Base-by-base conservation (phyloP, 352 stramenopile genomes). In the Pythium aristosporum region DNA sequence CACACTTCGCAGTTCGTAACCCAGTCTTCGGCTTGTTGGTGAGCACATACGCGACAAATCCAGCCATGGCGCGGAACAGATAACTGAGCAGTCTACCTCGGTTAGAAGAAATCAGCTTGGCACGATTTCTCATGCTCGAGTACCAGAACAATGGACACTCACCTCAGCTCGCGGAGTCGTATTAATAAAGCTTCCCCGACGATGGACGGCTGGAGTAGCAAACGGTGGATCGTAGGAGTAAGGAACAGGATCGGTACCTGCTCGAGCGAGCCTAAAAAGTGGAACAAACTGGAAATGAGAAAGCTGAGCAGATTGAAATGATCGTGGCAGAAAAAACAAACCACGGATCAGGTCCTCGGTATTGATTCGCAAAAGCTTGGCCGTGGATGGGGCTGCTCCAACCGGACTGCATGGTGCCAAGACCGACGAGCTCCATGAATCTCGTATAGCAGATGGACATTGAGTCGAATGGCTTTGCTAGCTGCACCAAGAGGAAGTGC, bases 1-100 rank as follows among this genome's bases (percentile, higher is more conserved):
- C 81, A 90, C 16, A 90, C 81, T 61, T 90, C 81, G 60, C 79
- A 90, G 32, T 87, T 75, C 10, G 78, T 87, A 9, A 80, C 79
- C 81, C 81, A 88, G 36, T 90, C 79, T 49, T 76, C 79, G 28
- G 83, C 72, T 65, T 90, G 81, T 54, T 90, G 81, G 37, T 90
- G 81, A 20, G 77, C 69, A 51, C 81, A 90, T 0, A 90, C 79
- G 10, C 81, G 81, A 50, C 81, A 90, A 21, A 90, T 72, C 81
- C 81, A 90, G 1, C 81, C 81, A 43, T 80, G 68, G 2, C 72
- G 74, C 3, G 64, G 57, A 28, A 85, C 46, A 6, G 73, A 62
- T 5, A 64, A 32, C 55, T 69, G 16, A 20, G 13, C 8, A 6
- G 18, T n/a, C 39, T n/a, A 15, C 8, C 39, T 15, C 10, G 39